A percentile compares a stretch with the other conserved stretches of the same genome.
Evolutionary conservation across 176 grass and related monocot genomes (phyloP).

Genomic region (Hsuehochloa calcarea): DNA sequence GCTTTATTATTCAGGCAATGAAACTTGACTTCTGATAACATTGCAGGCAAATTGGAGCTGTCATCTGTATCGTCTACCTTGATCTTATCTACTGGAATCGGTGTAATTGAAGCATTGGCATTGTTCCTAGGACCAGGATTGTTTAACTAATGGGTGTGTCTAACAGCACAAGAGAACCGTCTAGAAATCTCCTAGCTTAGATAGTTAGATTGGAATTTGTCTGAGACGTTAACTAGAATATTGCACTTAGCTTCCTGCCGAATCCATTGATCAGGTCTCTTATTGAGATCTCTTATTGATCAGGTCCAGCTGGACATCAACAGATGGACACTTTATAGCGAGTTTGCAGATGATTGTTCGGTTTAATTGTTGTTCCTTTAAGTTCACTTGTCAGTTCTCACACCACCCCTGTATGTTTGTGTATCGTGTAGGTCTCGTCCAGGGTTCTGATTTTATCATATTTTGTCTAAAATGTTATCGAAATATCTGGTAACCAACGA

Average conservation of each 20-base stretch:
- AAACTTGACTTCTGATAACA: background rate
- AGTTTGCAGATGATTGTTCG: background rate
- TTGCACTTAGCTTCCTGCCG: background rate
- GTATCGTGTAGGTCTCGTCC: background rate
- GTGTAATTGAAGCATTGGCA: conserved; percentile 65
- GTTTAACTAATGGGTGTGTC: conserved; percentile 60
- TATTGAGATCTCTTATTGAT: background rate
- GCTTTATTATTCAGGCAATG: background rate
- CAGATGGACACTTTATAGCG: background rate
- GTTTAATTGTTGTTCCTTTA: background rate
- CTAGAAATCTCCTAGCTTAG: background rate
- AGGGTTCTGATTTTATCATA: no score
- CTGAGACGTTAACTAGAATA: background rate
- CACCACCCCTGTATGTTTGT: background rate
- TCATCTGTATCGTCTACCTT: conserved; percentile 58
- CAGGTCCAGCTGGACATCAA: background rate
- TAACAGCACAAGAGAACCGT: background rate
- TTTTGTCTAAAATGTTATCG: no score
- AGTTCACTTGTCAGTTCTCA: background rate
- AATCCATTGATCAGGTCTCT: background rate
- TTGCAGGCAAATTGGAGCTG: conserved; percentile 55
- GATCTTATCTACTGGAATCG: conserved; percentile 57
- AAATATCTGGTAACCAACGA: no score
- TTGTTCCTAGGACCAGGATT: conserved; percentile 69
- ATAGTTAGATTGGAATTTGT: background rate